These are phyloP conservation scores for Bolboschoenus planiculmis DNA, from an alignment of 176 grass and related monocot genomes.

Conservation along the genomic window DNA sequence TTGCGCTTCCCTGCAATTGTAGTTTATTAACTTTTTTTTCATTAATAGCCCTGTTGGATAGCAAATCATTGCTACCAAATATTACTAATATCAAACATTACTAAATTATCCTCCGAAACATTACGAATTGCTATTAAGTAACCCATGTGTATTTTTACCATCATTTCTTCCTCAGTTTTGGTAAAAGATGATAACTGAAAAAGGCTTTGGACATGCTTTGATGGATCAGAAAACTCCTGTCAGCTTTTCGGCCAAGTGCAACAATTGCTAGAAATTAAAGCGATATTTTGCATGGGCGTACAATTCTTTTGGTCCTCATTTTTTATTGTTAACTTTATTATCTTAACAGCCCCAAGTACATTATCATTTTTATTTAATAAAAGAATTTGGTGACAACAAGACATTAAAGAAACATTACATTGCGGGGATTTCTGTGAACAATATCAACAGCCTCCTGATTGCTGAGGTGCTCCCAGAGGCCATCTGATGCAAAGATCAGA, in stretches of 20 bases:
- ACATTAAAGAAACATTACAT: conserved; percentile 10
- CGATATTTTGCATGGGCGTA: neutral
- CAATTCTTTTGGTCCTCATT: neutral
- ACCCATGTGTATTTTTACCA: neutral
- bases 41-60: neutral
- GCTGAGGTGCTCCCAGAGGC: conserved; percentile 47
- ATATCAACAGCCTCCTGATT: conserved; percentile 45
- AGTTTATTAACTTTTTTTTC: conserved; percentile 8
- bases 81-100: neutral
- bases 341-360: neutral
- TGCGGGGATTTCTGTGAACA: conserved; percentile 39
- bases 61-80: neutral
- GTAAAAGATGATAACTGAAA: neutral
- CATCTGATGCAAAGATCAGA: conserved; percentile 57
- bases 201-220: neutral
- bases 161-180: neutral
- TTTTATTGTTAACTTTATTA: neutral
- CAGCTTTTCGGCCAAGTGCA: neutral
- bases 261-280: neutral
- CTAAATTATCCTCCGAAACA: neutral
- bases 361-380: neutral
- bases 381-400: neutral
- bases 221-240: neutral
- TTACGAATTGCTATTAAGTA: neutral
- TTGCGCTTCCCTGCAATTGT: conserved; percentile 37